A percentile compares a stretch with the other conserved stretches of the same genome.
Conservation (phyloP, 179 eudicot species). For the Silene coronaria region DNA sequence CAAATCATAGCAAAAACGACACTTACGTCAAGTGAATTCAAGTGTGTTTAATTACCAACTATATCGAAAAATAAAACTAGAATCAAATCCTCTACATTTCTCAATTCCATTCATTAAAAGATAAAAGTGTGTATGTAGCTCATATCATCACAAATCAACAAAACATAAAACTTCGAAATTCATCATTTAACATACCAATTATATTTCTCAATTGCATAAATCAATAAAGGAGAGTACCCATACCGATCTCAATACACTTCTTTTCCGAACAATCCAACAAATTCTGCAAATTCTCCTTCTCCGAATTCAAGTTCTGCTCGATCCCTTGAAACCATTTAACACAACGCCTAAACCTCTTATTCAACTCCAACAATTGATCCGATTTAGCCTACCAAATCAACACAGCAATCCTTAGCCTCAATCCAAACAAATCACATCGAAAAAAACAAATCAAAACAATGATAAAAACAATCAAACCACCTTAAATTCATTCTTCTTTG, state of each 20-base stretch:
- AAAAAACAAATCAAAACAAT: neutral
- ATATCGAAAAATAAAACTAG: no score
- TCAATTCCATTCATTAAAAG: no score
- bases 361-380: conserved; percentile 47
- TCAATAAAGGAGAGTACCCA: neutral
- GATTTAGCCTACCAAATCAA: conserved; percentile 40
- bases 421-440: neutral
- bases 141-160: neutral
- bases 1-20: no score
- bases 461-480: conserved; percentile 18
- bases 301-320: conserved; percentile 38
- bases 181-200: neutral
- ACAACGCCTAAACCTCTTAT: conserved; percentile 47
- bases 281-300: conserved; percentile 39
- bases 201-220: no score
- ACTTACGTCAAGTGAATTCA: no score
- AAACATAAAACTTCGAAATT: neutral
- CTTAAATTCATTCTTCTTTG: conserved; percentile 55
- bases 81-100: no score
- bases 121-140: neutral
- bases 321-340: conserved; percentile 56
- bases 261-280: conserved; percentile 39
- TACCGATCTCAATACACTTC: conserved; percentile 45
- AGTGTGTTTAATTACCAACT: no score
- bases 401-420: neutral